These are phyloP conservation scores for Xylariales sp. DNA, from an alignment of 2,329 filamentous ascomycete species.

Conservation along the genomic window DNA sequence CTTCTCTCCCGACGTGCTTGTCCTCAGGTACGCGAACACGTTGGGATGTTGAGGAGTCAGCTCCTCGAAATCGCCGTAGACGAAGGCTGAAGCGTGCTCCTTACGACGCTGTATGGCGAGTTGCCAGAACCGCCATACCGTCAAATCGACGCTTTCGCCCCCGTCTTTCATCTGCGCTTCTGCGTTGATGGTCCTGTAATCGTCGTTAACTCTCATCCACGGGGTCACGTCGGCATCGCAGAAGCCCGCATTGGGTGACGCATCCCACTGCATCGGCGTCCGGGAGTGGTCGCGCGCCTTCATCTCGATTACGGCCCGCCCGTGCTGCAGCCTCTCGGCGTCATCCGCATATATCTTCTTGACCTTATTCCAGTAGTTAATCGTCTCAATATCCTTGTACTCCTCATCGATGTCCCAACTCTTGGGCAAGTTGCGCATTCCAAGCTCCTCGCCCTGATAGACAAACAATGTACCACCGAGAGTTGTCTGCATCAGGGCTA, in stretches of 20 bases:
- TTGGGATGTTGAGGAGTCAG: conserved; percentile 40
- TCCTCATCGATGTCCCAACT: conserved; percentile 54
- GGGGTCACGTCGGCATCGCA: no score
- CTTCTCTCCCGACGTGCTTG: conserved; percentile 42
- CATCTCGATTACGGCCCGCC: conserved; percentile 47
- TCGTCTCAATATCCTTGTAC: conserved; percentile 65
- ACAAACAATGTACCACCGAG: conserved; percentile 72
- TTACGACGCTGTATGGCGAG: no score
- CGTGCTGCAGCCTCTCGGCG: conserved; percentile 55
- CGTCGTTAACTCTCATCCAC: no score
- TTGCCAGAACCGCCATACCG: no score
- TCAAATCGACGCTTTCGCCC: no score
- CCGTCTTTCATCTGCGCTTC: no score
- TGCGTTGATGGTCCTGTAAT: no score
- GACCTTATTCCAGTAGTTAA: conserved; percentile 55
- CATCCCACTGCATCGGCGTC: no score
- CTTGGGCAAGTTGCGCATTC: conserved; percentile 69
- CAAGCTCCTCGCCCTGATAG: conserved; percentile 76
- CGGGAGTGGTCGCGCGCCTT: no score
- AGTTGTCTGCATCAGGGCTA: conserved; percentile 64
- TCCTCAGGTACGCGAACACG: conserved; percentile 45
- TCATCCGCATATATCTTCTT: conserved; percentile 51
- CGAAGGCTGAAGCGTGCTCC: no score
- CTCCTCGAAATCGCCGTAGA: conserved; percentile 45
- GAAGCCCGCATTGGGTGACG: no score